Percentiles rank a stretch among this genome's conserved stretches.
These are phyloP conservation scores for Solanum etuberosum DNA, from an alignment of 257 asterid species.

Conservation along the genomic window DNA sequence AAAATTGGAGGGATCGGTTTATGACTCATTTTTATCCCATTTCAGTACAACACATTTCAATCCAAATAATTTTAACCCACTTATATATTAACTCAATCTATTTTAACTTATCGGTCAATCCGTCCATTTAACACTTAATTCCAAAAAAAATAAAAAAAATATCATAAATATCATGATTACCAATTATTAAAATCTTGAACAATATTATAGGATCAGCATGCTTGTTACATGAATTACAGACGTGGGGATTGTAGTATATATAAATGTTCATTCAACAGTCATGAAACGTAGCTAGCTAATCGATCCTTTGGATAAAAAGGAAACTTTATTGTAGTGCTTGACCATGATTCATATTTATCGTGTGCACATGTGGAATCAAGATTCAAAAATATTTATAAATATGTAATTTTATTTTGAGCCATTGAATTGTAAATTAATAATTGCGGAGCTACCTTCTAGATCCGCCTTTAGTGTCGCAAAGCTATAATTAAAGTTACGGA, in stretches of 20 bases:
- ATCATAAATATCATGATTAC: background rate
- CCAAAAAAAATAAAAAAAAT: background rate
- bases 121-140: background rate
- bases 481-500: background rate
- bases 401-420: accelerated
- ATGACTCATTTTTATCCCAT: background rate
- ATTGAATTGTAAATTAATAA: background rate
- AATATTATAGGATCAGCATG: background rate
- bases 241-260: background rate
- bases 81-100: no score
- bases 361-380: accelerated
- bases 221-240: background rate
- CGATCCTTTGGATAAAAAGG: background rate
- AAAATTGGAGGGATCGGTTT: accelerated
- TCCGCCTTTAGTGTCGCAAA: background rate
- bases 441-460: background rate
- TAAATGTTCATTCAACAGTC: background rate
- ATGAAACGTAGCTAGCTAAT: background rate
- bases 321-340: background rate
- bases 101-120: no score
- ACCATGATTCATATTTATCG: background rate
- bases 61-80: no score
- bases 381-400: background rate
- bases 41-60: no score
- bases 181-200: background rate